Conservation (phyloP, 176 grass and related monocot genomes). For the Musa schizocarpa region DNA sequence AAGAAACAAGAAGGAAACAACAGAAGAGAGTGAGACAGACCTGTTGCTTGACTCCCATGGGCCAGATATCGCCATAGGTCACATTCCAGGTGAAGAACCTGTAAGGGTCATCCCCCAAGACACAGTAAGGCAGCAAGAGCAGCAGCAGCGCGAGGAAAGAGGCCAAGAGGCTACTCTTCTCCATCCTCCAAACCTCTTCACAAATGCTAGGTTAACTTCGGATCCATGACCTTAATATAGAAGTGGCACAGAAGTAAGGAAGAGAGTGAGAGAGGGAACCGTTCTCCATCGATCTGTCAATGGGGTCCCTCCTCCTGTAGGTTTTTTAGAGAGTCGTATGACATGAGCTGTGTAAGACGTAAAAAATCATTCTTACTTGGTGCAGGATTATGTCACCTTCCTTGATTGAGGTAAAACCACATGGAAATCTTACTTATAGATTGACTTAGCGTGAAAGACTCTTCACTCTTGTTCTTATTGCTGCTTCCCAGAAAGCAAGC, state of each 20-base stretch:
- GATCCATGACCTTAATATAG: not conserved
- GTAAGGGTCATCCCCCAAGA: constrained; percentile 6
- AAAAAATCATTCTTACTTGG: too few species aligned
- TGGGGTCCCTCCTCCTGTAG: not conserved
- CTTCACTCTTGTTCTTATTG: not conserved
- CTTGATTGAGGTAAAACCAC: too few species aligned
- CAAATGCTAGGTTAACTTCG: too few species aligned
- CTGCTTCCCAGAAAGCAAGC: not conserved
- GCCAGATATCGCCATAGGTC: constrained; percentile 11
- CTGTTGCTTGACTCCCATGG: constrained; percentile 10
- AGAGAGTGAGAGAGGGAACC: not conserved
- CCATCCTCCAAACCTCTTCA: not conserved
- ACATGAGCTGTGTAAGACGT: too few species aligned
- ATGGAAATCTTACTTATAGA: not conserved
- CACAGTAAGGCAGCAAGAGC: not conserved
- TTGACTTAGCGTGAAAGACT: not conserved
- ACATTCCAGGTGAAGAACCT: constrained; percentile 6
- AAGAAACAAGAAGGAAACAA: not conserved
- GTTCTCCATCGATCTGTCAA: not conserved
- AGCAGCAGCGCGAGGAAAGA: not conserved
- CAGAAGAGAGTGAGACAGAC: not conserved
- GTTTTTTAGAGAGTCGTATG: not conserved
- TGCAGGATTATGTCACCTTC: too few species aligned
- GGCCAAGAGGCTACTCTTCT: not conserved
- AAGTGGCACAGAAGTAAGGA: not conserved